These are phyloP conservation scores for button mushroom (Agaricus bisporus) DNA, from an alignment of 768 basidiomycete species.

Conservation along the genomic window DNA sequence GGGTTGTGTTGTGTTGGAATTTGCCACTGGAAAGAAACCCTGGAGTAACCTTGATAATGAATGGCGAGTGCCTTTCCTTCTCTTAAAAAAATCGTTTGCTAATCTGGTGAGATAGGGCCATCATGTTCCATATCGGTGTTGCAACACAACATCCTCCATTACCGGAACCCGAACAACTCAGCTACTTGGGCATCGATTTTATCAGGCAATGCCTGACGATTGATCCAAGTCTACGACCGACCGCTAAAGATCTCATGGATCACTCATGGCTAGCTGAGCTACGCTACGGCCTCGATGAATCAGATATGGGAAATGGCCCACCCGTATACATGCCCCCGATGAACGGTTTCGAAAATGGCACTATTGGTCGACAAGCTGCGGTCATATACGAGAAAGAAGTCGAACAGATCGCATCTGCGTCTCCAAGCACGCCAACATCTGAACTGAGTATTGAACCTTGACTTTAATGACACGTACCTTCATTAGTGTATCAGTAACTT, in stretches of 20 bases:
- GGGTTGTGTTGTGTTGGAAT: slow-evolving; percentile 96
- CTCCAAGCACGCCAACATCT: slow-evolving; percentile 43
- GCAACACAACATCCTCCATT: slow-evolving; percentile 95
- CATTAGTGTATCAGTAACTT: neutral
- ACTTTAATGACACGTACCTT: slow-evolving; percentile 2
- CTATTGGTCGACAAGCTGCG: slow-evolving; percentile 50
- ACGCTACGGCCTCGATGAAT: slow-evolving; percentile 65
- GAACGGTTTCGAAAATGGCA: slow-evolving; percentile 42
- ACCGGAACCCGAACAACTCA: slow-evolving; percentile 86
- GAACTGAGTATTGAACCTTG: slow-evolving; percentile 17
- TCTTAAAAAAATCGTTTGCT: no score
- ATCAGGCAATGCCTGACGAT: slow-evolving; percentile 89
- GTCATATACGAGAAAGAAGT: slow-evolving; percentile 56
- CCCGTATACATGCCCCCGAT: slow-evolving; percentile 37
- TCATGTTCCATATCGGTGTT: slow-evolving; percentile 99
- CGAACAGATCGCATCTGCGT: slow-evolving; percentile 44
- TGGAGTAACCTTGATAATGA: slow-evolving; percentile 99
- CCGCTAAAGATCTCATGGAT: slow-evolving; percentile 76
- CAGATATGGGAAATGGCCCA: slow-evolving; percentile 43
- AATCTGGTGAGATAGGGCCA: slow-evolving; percentile 60
- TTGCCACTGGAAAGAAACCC: slow-evolving; percentile 93
- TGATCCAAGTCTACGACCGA: slow-evolving; percentile 77
- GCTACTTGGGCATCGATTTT: slow-evolving; percentile 86
- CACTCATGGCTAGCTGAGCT: slow-evolving; percentile 90
- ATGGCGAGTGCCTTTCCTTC: slow-evolving; percentile 52